Percentiles rank a stretch among this genome's conserved stretches.
Evolutionary conservation across 257 asterid species (phyloP).

Genomic region (Penstemon eatonii): DNA sequence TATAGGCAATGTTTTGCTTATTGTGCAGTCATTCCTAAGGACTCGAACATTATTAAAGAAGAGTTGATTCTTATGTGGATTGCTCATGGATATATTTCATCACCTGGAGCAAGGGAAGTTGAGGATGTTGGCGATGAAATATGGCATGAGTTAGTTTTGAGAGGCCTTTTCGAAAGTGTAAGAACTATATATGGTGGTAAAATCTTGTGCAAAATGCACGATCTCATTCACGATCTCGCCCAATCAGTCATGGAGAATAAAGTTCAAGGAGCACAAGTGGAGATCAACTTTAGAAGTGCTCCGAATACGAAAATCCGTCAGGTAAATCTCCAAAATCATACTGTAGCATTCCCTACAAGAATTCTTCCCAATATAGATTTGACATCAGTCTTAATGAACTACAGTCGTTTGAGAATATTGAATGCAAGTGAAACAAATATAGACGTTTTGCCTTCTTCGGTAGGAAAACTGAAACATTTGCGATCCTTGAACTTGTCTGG

Average conservation of each 20-base stretch:
- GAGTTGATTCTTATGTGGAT: slow-evolving; percentile 25
- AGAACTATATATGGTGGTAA: neutral
- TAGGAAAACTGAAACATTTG: slow-evolving; percentile 21
- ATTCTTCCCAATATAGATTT: neutral
- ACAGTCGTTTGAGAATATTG: slow-evolving; percentile 12
- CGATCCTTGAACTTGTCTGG: slow-evolving; percentile 22
- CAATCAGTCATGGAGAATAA: neutral
- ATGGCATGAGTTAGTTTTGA: slow-evolving; percentile 21
- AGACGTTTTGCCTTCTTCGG: slow-evolving; percentile 9
- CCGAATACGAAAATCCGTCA: slow-evolving; percentile 20
- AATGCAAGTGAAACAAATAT: slow-evolving; percentile 6
- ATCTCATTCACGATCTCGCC: slow-evolving; percentile 32
- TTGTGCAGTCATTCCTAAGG: slow-evolving; percentile 26
- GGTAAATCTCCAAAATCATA: neutral
- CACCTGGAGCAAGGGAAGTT: slow-evolving; percentile 15
- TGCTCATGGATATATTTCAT: slow-evolving; percentile 18
- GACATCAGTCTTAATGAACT: neutral
- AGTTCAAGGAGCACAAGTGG: neutral
- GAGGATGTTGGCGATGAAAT: slow-evolving; percentile 25
- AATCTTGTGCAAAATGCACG: slow-evolving; percentile 19
- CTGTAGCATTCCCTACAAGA: neutral
- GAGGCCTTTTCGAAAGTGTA: slow-evolving; percentile 26
- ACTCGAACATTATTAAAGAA: neutral
- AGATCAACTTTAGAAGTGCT: neutral
- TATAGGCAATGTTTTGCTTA: slow-evolving; percentile 26